These are phyloP conservation scores for Lizanozyma gosingica DNA, from an alignment of 1,139 yeast species.

Conservation along the genomic window DNA sequence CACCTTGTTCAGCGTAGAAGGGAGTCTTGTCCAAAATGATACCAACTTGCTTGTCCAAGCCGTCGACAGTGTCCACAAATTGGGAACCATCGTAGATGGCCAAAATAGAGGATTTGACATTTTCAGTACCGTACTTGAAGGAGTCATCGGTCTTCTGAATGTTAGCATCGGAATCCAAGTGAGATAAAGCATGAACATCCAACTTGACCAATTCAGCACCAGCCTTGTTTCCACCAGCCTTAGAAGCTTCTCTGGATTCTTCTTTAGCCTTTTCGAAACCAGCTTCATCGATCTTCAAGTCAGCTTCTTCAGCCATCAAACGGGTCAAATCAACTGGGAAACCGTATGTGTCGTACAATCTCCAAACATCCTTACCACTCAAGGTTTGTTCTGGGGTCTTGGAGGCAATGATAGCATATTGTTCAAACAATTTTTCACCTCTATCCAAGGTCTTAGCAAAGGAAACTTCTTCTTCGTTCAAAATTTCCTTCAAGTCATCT, in stretches of 20 bases:
- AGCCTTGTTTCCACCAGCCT: constrained; percentile 64
- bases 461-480: constrained; percentile 92
- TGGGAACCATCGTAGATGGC: constrained; percentile 63
- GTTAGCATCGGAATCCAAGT: constrained; percentile 44
- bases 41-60: constrained; percentile 53
- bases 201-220: constrained; percentile 57
- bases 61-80: constrained; percentile 37
- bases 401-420: constrained; percentile 78
- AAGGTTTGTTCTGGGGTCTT: constrained; percentile 67
- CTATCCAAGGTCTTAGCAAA: constrained; percentile 94
- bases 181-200: constrained; percentile 82
- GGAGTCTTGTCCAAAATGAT: constrained; percentile 81
- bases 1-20: constrained; percentile 98
- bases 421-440: constrained; percentile 94
- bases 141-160: constrained; percentile 80
- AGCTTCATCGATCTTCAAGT: constrained; percentile 82
- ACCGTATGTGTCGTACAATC: constrained; percentile 97
- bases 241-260: constrained; percentile 90
- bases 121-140: constrained; percentile 60
- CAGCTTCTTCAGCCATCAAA: constrained; percentile 97
- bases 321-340: constrained; percentile 98
- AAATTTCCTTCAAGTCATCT: constrained; percentile 74
- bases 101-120: constrained; percentile 53
- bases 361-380: constrained; percentile 95
- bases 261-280: constrained; percentile 87